Percentiles rank a stretch among this genome's conserved stretches.
phyloP scores from a whole-genome alignment of 805 yeast genomes.

The Cyberlindnera maritima region DNA sequence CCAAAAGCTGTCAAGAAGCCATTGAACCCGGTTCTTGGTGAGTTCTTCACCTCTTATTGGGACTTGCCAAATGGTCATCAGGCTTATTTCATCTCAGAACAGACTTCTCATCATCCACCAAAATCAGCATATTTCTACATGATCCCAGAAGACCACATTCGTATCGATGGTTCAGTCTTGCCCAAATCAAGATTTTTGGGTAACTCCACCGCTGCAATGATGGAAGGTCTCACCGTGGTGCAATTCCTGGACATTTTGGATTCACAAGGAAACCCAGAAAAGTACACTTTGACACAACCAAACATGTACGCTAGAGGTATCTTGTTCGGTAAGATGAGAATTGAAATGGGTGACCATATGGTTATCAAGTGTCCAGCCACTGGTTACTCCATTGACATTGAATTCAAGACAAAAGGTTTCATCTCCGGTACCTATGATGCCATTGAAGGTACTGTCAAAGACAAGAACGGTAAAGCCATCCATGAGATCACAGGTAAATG shows the following conservation, averaged over 20 bases:
- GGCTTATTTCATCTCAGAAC: conserved; percentile 89
- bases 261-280: conserved; percentile 51
- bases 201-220: conserved; percentile 93
- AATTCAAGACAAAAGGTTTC: conserved; percentile 93
- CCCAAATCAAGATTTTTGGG: conserved; percentile 91
- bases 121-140: conserved; percentile 89
- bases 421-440: conserved; percentile 90
- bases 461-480: conserved; percentile 46
- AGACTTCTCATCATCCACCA: conserved; percentile 98
- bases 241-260: conserved; percentile 61
- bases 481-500: conserved; percentile 85
- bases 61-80: conserved; percentile 67
- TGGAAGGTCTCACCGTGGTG: conserved; percentile 85
- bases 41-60: conserved; percentile 90
- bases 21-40: conserved; percentile 91
- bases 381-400: conserved; percentile 72
- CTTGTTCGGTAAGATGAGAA: conserved; percentile 82
- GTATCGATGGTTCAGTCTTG: conserved; percentile 84
- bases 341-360: conserved; percentile 92
- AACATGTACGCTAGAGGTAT: conserved; percentile 94
- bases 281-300: conserved; percentile 87
- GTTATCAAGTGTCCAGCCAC: conserved; percentile 59
- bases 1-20: conserved; percentile 99
- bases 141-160: conserved; percentile 75
- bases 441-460: conserved; percentile 69